Evolutionary conservation across 1,284 basidiomycete genomes (phyloP), one percentile per base, ranked within the genome.

Genomic region (Thecaphora thlaspeos): DNA sequence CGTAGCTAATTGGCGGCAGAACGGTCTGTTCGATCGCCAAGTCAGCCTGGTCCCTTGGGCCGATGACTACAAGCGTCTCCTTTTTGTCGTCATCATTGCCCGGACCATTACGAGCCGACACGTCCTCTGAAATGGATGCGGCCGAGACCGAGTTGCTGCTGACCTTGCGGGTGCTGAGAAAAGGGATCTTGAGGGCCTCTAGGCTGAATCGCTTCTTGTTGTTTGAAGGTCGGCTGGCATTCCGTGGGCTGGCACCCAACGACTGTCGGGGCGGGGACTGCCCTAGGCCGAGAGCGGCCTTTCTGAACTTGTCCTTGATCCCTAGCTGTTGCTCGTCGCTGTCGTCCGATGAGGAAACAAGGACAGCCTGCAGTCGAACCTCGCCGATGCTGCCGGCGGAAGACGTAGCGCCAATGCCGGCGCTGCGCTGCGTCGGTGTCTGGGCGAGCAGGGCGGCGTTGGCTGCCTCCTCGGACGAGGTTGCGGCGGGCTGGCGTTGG

Each of bases 151-250:
- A 28, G 2, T 5, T 15, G 21, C 39, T 32, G 8, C 39, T 18
- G 34, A 56, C 54, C 28, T 57, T 58, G n/a, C 50, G 57, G 10
- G 57, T 53, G 19, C 48, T 40, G 19, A 53, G 21, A 39, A 65
- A 61, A 7, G 58, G 49, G 2, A 61, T 30, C 5, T 54, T 54
- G 3, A 65, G 26, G 4, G 46, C 55, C 23, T 65, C 46, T n/a
- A 61, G 37, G 44, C 62, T 61, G 50, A 65, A 65, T 10, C 58
- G n/a, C n/a, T 51, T 55, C 46, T 58, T 65, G 40, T 41, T 41
- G 15, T 10, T 10, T 11, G 32, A n/a, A n/a, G 11, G 11, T 11
- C 32, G 11, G 32, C 32, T 36, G 10, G 32, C 32, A n/a, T 36
- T 36, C n/a, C 32, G 10, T 36, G 32, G 32, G n/a, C 11, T 28